phyloP scores from a whole-genome alignment of 345 rosid genomes.

The Linum trigynum region DNA sequence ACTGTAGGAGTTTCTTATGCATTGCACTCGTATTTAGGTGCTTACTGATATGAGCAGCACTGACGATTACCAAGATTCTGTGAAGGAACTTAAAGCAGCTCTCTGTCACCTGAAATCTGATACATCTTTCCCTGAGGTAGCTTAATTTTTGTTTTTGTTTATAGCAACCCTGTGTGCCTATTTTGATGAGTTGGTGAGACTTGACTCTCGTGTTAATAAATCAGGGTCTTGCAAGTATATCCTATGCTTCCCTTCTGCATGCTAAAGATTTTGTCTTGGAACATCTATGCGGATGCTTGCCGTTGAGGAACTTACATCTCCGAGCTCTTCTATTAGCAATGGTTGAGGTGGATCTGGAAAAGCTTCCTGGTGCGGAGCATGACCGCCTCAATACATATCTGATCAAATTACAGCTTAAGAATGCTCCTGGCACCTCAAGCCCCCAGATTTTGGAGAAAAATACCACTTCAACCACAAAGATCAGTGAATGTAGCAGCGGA shows the following conservation, averaged over 20 bases:
- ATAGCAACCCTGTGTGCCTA: not conserved
- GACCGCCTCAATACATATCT: constrained; percentile 25
- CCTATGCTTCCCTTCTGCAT: constrained; percentile 37
- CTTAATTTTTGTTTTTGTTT: not conserved
- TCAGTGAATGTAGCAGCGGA: constrained; percentile 12
- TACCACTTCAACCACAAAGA: not conserved
- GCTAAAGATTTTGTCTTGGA: constrained; percentile 37
- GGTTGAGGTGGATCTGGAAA: constrained; percentile 40
- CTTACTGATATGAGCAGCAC: constrained; percentile 31
- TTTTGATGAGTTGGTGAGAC: not conserved
- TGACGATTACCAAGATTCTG: constrained; percentile 37
- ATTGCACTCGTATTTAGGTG: constrained; percentile 24
- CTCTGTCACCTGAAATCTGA: constrained; percentile 39
- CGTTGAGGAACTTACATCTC: constrained; percentile 59
- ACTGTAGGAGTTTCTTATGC: too few species aligned
- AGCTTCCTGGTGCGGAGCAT: constrained; percentile 16
- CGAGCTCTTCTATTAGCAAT: constrained; percentile 48
- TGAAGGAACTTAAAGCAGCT: constrained; percentile 52
- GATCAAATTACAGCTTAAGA: constrained; percentile 24
- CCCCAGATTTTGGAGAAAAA: constrained; percentile 9
- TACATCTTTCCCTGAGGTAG: constrained; percentile 74
- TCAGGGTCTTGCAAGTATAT: constrained; percentile 68
- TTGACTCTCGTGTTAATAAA: not conserved
- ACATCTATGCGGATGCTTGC: constrained; percentile 40
- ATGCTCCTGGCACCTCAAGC: constrained; percentile 8